Conservation (phyloP, 768 basidiomycete species). For the Mrakia frigida region DNA sequence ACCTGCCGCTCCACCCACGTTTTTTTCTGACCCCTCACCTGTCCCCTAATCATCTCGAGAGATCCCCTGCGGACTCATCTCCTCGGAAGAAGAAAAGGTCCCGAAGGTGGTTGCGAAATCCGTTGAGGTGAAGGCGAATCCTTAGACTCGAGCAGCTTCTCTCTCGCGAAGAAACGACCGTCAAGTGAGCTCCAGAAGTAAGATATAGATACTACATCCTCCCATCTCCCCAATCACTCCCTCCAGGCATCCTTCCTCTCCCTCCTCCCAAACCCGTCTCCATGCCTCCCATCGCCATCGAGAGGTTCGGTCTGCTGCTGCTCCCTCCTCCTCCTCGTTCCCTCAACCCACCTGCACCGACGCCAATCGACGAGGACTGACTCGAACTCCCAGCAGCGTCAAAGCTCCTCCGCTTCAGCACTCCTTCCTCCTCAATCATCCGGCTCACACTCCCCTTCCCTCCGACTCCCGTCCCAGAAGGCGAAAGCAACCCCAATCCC, state of each 20-base stretch:
- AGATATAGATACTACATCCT: neutral
- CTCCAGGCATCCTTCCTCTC: conserved; percentile 6
- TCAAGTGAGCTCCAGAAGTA: too few relatives aligned
- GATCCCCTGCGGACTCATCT: too few relatives aligned
- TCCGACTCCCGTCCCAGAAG: neutral
- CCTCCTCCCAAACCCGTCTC: conserved; percentile 16
- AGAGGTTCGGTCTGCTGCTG: neutral
- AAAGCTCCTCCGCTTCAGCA: conserved; percentile 1
- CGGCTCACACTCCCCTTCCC: neutral
- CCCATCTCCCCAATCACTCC: conserved; percentile 11
- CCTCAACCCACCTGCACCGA: neutral
- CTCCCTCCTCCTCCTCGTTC: neutral
- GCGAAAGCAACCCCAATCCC: neutral
- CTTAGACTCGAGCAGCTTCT: too few relatives aligned
- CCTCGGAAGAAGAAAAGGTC: too few relatives aligned
- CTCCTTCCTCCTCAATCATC: conserved; percentile 18
- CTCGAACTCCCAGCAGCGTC: conserved; percentile 1
- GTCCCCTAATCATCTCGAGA: too few relatives aligned
- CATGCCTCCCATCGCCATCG: neutral
- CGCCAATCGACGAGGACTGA: neutral
- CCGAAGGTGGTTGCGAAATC: too few relatives aligned
- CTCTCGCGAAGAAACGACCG: too few relatives aligned
- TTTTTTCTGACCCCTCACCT: too few relatives aligned
- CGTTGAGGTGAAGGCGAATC: too few relatives aligned
- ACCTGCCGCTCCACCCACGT: too few relatives aligned